phyloP scores from a whole-genome alignment of 495 filamentous ascomycete species.

The Tuber umbilicatum region DNA sequence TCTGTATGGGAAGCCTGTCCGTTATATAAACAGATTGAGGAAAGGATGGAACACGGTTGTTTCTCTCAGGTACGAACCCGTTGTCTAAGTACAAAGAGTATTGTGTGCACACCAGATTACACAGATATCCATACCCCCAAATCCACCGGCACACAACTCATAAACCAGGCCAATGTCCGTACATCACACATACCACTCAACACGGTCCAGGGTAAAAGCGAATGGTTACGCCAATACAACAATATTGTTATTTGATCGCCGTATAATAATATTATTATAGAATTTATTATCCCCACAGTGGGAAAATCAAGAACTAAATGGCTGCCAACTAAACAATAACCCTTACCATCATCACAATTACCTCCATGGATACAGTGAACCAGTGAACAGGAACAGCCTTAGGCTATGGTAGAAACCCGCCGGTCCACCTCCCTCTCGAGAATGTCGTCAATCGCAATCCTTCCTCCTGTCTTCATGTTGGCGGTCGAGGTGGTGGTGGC shows the following conservation, averaged over 20 bases:
- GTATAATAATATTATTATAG: no score
- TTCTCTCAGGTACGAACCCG: no score
- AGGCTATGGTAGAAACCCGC: conserved; percentile 46
- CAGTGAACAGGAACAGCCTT: conserved; percentile 15
- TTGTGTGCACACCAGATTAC: no score
- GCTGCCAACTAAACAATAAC: background rate
- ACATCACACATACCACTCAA: no score
- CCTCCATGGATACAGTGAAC: background rate
- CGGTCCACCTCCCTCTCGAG: conserved; percentile 45
- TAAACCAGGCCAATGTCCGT: no score
- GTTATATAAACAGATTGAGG: no score
- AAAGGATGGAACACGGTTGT: no score
- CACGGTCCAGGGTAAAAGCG: no score
- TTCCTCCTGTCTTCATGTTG: conserved; percentile 50
- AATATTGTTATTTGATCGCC: background rate
- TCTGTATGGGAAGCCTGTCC: background rate
- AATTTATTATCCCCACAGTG: background rate
- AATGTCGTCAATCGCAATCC: conserved; percentile 41
- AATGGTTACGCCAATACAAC: background rate
- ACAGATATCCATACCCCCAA: no score
- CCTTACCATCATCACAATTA: background rate
- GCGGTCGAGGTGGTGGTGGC: conserved; percentile 35
- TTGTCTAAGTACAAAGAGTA: no score
- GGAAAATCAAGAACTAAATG: background rate
- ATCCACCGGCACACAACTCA: no score